A percentile compares a stretch with the other conserved stretches of the same genome.
Conservation (phyloP, 2,329 filamentous ascomycete genomes). For the Chrysoporthe cubensis region DNA sequence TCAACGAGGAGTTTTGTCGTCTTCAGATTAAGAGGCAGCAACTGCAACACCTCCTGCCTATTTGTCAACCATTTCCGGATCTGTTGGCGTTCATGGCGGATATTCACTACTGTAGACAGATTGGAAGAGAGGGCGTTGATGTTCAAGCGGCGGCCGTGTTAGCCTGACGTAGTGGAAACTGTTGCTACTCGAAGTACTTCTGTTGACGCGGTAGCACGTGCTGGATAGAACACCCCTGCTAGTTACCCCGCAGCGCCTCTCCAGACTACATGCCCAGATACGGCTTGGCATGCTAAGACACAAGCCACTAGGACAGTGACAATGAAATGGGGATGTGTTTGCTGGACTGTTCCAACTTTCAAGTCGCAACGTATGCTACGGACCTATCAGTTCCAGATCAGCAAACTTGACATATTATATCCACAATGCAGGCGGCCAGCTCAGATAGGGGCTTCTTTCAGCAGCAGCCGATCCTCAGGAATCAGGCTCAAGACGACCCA, state of each 20-base stretch:
- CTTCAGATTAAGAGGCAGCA: neutral
- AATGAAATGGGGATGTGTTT: neutral
- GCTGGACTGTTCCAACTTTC: neutral
- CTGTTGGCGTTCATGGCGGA: neutral
- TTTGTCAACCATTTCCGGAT: neutral
- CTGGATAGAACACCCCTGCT: neutral
- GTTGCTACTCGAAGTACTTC: neutral
- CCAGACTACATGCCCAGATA: neutral
- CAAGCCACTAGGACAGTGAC: neutral
- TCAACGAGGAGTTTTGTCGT: neutral
- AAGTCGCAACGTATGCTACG: neutral
- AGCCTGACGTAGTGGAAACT: neutral
- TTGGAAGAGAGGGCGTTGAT: neutral
- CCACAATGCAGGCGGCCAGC: slow-evolving; percentile 48
- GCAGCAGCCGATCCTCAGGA: slow-evolving; percentile 52
- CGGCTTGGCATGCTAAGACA: neutral
- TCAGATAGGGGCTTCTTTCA: slow-evolving; percentile 61
- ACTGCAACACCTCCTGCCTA: neutral
- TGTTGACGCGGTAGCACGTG: slow-evolving; percentile 13
- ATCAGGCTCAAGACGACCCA: slow-evolving; percentile 61
- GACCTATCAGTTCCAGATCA: neutral
- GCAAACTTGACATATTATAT: neutral
- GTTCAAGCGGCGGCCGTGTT: neutral
- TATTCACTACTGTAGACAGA: neutral
- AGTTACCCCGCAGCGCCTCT: neutral